Evolutionary conservation across 495 filamentous ascomycete species (phyloP).

Genomic region (Aspergillus avenaceus): DNA sequence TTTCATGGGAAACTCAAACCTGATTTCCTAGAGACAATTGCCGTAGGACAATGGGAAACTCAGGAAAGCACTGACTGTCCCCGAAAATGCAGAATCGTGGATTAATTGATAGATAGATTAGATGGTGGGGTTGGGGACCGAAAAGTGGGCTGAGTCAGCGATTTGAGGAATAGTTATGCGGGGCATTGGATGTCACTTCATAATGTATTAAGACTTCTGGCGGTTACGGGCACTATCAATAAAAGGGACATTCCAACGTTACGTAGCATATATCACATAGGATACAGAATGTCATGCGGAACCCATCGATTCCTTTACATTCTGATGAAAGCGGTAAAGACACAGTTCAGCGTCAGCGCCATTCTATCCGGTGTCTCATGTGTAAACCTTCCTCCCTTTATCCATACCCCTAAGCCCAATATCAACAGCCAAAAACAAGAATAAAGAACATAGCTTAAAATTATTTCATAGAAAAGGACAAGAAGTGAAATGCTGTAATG

Average conservation of each 20-base stretch:
- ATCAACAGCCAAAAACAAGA: constrained; percentile 11
- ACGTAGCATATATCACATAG: neutral
- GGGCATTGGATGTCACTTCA: too few species aligned
- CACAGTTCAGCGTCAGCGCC: constrained; percentile 3
- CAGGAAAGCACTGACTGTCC: neutral
- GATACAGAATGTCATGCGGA: neutral
- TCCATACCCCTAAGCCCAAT: constrained; percentile 3
- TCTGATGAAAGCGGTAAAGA: neutral
- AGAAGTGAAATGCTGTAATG: constrained; percentile 22
- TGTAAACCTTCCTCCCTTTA: constrained; percentile 4
- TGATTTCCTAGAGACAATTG: too few species aligned
- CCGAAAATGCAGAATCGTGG: neutral
- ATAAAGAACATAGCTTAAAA: constrained; percentile 7
- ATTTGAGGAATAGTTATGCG: neutral
- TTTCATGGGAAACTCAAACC: too few species aligned
- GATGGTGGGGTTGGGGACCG: neutral
- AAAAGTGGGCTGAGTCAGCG: neutral
- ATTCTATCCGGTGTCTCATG: neutral
- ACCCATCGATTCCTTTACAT: neutral
- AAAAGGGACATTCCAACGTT: neutral
- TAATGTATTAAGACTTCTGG: too few species aligned
- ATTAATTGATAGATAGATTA: neutral
- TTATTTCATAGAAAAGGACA: constrained; percentile 14
- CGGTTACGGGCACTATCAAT: neutral
- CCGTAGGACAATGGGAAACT: too few species aligned